Conservation (phyloP, 345 rosid species). For the Linum trigynum region DNA sequence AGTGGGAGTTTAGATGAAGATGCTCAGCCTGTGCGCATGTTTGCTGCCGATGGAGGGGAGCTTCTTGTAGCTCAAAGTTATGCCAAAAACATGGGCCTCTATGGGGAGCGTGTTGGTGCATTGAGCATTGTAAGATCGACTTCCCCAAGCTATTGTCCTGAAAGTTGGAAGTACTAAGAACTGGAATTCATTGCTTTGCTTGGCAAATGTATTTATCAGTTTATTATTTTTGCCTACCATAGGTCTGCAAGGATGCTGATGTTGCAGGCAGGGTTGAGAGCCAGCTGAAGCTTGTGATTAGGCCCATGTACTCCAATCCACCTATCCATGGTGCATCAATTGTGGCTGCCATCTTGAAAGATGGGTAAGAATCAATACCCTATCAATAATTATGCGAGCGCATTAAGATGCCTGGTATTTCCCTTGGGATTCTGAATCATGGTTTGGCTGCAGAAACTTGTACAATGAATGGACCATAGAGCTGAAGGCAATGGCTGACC, state of each 20-base stretch:
- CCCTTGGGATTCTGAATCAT: slow-evolving; percentile 1
- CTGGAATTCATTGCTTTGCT: neutral
- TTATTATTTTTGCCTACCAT: neutral
- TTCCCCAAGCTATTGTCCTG: neutral
- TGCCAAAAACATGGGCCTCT: slow-evolving; percentile 53
- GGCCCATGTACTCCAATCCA: slow-evolving; percentile 50
- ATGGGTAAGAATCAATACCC: slow-evolving; percentile 20
- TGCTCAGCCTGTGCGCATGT: slow-evolving; percentile 39
- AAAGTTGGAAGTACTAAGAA: neutral
- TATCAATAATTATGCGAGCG: too few species aligned
- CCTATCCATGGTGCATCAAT: slow-evolving; percentile 51
- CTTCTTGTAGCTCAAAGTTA: slow-evolving; percentile 41
- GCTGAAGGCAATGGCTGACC: slow-evolving; percentile 36
- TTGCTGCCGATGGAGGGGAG: slow-evolving; percentile 47
- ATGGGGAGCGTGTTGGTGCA: slow-evolving; percentile 51
- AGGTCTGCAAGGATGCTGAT: slow-evolving; percentile 42
- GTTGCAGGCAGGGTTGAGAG: slow-evolving; percentile 39
- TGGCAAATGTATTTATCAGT: neutral
- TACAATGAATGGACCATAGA: slow-evolving; percentile 38
- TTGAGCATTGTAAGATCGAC: slow-evolving; percentile 35
- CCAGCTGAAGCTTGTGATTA: slow-evolving; percentile 47
- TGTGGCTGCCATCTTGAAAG: slow-evolving; percentile 34
- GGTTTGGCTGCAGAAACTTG: slow-evolving; percentile 25
- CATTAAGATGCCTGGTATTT: neutral
- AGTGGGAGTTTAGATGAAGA: slow-evolving; percentile 39